Percentiles rank a stretch among this genome's conserved stretches.
Conservation (phyloP, 768 basidiomycete genomes). For the Naganishia kalamii region DNA sequence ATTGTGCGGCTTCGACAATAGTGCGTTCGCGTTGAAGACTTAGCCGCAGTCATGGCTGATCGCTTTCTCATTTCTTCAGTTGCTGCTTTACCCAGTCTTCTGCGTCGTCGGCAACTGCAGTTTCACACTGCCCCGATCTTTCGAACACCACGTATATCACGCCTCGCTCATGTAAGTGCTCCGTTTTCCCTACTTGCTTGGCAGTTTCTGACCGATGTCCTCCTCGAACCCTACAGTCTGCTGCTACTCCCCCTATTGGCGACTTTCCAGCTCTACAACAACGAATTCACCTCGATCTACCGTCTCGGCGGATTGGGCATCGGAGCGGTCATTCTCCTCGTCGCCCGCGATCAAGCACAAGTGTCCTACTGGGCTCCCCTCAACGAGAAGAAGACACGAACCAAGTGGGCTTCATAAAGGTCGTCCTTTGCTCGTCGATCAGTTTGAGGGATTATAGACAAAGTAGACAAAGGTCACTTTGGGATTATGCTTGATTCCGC, state of each 20-base stretch:
- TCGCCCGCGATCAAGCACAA: constrained; percentile 21
- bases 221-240: constrained; percentile 10
- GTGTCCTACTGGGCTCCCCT: constrained; percentile 22
- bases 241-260: constrained; percentile 19
- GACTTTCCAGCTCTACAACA: constrained; percentile 15
- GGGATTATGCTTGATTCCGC: too few species aligned
- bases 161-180: constrained; percentile 17
- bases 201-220: background rate
- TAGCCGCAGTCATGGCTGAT: background rate
- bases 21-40: background rate
- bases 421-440: too few species aligned
- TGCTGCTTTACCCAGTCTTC: constrained; percentile 18
- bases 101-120: background rate
- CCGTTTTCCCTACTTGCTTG: background rate
- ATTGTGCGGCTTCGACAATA: background rate
- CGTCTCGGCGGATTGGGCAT: constrained; percentile 15
- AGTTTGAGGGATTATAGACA: too few species aligned
- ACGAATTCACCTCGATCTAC: constrained; percentile 11
- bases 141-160: constrained; percentile 25
- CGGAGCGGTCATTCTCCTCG: constrained; percentile 18
- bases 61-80: background rate
- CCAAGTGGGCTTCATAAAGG: constrained; percentile 16
- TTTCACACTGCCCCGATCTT: constrained; percentile 16
- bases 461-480: too few species aligned
- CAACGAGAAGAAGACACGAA: background rate